Evolutionary conservation across 306 rosid species (phyloP).

Genomic region (Hippophae tibetana): DNA sequence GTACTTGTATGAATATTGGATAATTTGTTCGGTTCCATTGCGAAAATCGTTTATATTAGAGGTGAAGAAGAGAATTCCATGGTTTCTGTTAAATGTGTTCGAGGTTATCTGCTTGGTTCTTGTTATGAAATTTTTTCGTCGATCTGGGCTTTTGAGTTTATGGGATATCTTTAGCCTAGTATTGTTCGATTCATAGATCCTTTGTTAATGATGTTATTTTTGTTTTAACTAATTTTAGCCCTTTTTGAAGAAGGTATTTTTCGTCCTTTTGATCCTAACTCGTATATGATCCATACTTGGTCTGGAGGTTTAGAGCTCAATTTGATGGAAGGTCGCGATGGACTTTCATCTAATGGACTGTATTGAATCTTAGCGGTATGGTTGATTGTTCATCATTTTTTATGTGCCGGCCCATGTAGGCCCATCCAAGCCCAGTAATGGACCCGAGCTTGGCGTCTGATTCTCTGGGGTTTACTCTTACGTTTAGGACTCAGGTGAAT

Average conservation of each 20-base stretch:
- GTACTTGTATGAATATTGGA: no score
- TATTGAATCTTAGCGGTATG: slow-evolving; percentile 18
- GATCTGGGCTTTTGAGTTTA: slow-evolving; percentile 28
- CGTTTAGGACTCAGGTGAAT: no score
- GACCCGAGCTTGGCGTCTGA: slow-evolving; percentile 25
- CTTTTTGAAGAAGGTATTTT: not conserved
- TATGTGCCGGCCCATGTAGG: slow-evolving; percentile 14
- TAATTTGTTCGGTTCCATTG: no score
- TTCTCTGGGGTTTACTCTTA: slow-evolving; percentile 12
- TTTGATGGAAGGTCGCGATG: slow-evolving; percentile 13
- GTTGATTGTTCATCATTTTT: slow-evolving; percentile 1
- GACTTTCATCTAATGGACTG: slow-evolving; percentile 8
- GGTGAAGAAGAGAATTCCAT: no score
- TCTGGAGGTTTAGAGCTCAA: slow-evolving; percentile 1
- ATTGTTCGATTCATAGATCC: slow-evolving; percentile 15
- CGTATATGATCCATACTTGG: slow-evolving; percentile 15
- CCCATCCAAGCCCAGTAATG: not conserved
- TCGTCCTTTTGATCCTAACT: slow-evolving; percentile 19
- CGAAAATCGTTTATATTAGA: no score
- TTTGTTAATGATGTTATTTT: slow-evolving; percentile 2
- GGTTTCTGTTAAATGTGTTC: not conserved
- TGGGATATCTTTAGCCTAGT: slow-evolving; percentile 13
- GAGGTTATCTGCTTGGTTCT: not conserved
- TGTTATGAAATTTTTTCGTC: slow-evolving; percentile 3
- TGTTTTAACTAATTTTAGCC: no score